Evolutionary conservation across 352 stramenopile species (phyloP), one percentile per base, ranked within the genome.

Genomic region (Phytophthora capsici): DNA sequence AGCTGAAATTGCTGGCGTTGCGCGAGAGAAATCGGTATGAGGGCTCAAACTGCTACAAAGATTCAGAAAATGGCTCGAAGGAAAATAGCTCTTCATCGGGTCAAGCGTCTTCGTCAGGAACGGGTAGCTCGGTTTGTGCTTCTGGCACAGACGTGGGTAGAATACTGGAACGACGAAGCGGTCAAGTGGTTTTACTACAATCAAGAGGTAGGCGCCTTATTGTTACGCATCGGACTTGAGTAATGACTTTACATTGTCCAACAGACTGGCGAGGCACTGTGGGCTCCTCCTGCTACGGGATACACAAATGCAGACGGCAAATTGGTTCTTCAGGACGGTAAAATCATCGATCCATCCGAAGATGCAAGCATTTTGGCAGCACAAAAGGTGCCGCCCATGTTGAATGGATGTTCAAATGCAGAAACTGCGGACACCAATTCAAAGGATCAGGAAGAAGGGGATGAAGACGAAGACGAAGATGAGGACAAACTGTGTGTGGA

Each of bases 141-240:
- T 3, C 57, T 82, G 40, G 80, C 86, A 8, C 72, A 73, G 8
- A 59, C 66, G 6, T 94, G 82, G 79, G 75, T 81, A 13, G 84
- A 95, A 61, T 91, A 89, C 63, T 95, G 84, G 86, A 90, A 72
- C 55, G 83, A 95, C 32, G 82, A 95, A 22, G 66, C 78, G 0
- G 68, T 71, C 6, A 75, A 81, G 38, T 95, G 81, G 83, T 91
- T 91, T 63, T 95, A 91, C 62, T 91, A 91, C 77, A 86, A 91
- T 38, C 73, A 84, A 40, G 59, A 81, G 53, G 80, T 87, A 51
- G 14, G 47, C 47, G 8, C 28, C n/a, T 52, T 37, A 3, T 38
- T 37, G 17, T 13, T 13, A n/a, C n/a, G 36, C 41, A 9, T 14
- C n/a, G n/a, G n/a, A 34, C 19, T 41, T 38, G 19, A 48, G 32